Conservation (phyloP, 1,284 basidiomycete genomes). For the Neolentinus lepideus region DNA sequence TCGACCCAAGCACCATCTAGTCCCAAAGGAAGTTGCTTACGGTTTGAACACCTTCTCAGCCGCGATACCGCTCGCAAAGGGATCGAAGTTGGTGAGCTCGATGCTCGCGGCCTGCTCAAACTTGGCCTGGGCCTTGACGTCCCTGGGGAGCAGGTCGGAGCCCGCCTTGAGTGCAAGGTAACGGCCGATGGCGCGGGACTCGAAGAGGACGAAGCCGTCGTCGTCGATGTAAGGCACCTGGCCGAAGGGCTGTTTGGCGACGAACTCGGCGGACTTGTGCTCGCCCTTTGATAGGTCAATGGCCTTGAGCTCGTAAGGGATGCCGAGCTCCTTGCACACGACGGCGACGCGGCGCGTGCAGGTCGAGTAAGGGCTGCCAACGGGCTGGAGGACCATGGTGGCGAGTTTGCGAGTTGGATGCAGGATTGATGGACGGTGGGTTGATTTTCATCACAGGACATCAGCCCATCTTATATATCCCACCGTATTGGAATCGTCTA, state of each 20-base stretch:
- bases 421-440: too few species aligned
- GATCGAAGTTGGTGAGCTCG: constrained; percentile 33
- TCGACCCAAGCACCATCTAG: not conserved
- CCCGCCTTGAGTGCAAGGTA: constrained; percentile 32
- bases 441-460: too few species aligned
- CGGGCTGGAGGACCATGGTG: constrained; percentile 14
- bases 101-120: constrained; percentile 38
- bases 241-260: constrained; percentile 19
- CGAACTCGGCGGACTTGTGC: constrained; percentile 14
- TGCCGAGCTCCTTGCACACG: constrained; percentile 13
- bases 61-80: constrained; percentile 22
- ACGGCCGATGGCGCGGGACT: constrained; percentile 44
- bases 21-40: constrained; percentile 6
- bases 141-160: constrained; percentile 22
- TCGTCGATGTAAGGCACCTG: constrained; percentile 22
- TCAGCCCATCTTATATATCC: too few species aligned
- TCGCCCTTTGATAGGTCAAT: constrained; percentile 15
- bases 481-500: too few species aligned
- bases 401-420: too few species aligned
- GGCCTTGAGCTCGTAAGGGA: constrained; percentile 15
- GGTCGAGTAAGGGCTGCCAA: constrained; percentile 12
- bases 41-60: constrained; percentile 23
- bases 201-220: constrained; percentile 33
- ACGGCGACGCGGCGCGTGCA: constrained; percentile 19
- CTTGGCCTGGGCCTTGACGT: constrained; percentile 24